A percentile compares a stretch with the other conserved stretches of the same genome.
phyloP scores from a whole-genome alignment of 148 eudicot species.

The Pharnaceum exiguum region DNA sequence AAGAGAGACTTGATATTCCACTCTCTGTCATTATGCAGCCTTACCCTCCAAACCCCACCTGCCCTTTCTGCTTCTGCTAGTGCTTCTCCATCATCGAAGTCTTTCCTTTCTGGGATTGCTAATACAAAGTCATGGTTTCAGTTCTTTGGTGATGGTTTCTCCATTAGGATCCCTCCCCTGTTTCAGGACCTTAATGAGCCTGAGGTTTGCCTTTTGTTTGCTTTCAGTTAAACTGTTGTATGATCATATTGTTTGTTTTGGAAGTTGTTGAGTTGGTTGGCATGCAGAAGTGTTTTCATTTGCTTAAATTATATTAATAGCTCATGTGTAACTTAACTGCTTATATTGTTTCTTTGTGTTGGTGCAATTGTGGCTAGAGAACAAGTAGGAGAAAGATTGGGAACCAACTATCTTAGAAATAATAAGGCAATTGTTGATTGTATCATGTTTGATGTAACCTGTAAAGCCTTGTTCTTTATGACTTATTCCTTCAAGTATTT shows the following conservation, averaged over 20 bases:
- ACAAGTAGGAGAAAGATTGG: too few species aligned
- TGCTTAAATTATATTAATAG: too few species aligned
- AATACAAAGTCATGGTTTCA: slow-evolving; percentile 93
- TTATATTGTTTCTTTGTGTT: too few species aligned
- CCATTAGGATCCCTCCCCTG: slow-evolving; percentile 83
- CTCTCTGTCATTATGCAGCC: slow-evolving; percentile 29
- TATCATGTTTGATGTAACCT: too few species aligned
- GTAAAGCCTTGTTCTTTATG: too few species aligned
- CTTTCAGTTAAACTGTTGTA: not conserved
- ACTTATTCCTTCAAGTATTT: too few species aligned
- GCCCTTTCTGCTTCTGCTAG: slow-evolving; percentile 26
- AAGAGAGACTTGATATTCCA: slow-evolving; percentile 40
- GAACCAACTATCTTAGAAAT: too few species aligned
- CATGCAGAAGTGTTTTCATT: too few species aligned
- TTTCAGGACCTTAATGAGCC: slow-evolving; percentile 79
- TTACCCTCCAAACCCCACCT: slow-evolving; percentile 22
- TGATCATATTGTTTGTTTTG: not conserved
- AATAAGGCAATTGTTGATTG: too few species aligned
- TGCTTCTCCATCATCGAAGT: slow-evolving; percentile 32
- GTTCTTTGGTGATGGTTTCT: slow-evolving; percentile 82
- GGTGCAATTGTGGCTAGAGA: too few species aligned
- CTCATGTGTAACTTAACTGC: too few species aligned
- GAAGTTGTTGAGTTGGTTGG: not conserved
- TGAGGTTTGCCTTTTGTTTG: slow-evolving; percentile 40
- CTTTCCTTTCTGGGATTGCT: slow-evolving; percentile 57